A percentile compares a stretch with the other conserved stretches of the same genome.
Conservation (phyloP, 345 rosid species). For the Salix dunnii region DNA sequence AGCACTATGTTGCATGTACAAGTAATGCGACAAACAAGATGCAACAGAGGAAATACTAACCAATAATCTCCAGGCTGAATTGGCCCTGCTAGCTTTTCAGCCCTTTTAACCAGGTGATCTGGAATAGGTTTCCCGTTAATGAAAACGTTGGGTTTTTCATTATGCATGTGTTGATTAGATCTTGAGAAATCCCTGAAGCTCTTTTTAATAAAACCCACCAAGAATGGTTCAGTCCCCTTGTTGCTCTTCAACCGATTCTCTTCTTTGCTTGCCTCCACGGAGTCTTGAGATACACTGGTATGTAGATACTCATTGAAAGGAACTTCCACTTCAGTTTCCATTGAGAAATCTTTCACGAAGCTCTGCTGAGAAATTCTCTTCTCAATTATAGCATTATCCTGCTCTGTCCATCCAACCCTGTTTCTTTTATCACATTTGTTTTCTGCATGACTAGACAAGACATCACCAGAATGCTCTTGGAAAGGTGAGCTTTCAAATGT, state of each 20-base stretch:
- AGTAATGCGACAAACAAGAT: neutral
- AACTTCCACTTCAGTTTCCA: constrained; percentile 24
- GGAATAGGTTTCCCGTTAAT: constrained; percentile 28
- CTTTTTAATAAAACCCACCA: constrained; percentile 16
- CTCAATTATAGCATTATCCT: neutral
- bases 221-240: constrained; percentile 9
- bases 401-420: constrained; percentile 4
- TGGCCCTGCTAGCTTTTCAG: constrained; percentile 28
- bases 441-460: neutral
- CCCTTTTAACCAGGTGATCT: constrained; percentile 10
- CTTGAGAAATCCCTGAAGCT: constrained; percentile 15
- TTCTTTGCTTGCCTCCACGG: constrained; percentile 6
- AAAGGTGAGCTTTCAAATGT: neutral
- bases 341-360: constrained; percentile 5
- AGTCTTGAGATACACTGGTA: constrained; percentile 14
- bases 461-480: neutral
- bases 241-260: neutral
- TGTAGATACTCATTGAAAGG: constrained; percentile 8
- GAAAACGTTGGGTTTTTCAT: constrained; percentile 9
- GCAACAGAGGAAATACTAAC: constrained; percentile 7
- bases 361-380: neutral
- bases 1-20: neutral
- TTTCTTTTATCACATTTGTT: constrained; percentile 9
- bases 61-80: constrained; percentile 34
- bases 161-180: constrained; percentile 3